Base-by-base conservation (phyloP, 163 green algal species). In the Chlamydomonas reinhardtii region DNA sequence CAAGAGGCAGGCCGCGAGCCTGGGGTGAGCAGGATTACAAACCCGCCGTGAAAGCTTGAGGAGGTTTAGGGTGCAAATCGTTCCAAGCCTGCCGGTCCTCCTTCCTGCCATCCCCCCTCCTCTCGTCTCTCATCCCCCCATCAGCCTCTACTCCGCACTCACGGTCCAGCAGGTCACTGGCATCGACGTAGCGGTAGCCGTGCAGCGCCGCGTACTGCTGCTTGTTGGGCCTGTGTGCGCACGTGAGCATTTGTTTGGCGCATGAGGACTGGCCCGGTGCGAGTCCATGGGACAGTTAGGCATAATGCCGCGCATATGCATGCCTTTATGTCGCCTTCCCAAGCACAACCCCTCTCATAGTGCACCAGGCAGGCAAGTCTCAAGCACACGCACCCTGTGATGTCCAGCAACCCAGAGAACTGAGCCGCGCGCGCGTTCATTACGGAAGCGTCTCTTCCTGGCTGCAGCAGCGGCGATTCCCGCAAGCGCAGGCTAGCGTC, bases 111-210 rank as follows among this genome's bases (percentile, higher is more conserved):
- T 64, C 5, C 56, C 56, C 56, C 4, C 20, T 8, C 20, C 19
- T 12, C 5, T 64, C 2, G 2, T 12, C 20, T 25, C 20, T 25
- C 56, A 22, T 25, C 56, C 5, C 56, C 20, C 20, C 19, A 6
- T 2, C 20, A 22, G 8, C 56, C 56, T 8, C 56, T 64, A 6
- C 56, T 6, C 8, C 56, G 8, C 24, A 69, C 74, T 72, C 35
- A 90, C 75, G 19, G 76, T 90, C 82, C 31, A 91, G 61, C 8
- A 89, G 70, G 16, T 79, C 56, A 65, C 89, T 92, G 29, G 77
- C 77, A 52, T 92, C 84, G 27, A 90, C 43, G 52, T 86, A 86
- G 32, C 66, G 73, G 83, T 92, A 92, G 31, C 80, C 83, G 79
- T 92, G 89, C 16, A 74, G 66, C 17, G 54, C 39, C 0, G 84